A percentile compares a stretch with the other conserved stretches of the same genome.
Conservation (phyloP, 345 rosid genomes). For the Garcia nutans region DNA sequence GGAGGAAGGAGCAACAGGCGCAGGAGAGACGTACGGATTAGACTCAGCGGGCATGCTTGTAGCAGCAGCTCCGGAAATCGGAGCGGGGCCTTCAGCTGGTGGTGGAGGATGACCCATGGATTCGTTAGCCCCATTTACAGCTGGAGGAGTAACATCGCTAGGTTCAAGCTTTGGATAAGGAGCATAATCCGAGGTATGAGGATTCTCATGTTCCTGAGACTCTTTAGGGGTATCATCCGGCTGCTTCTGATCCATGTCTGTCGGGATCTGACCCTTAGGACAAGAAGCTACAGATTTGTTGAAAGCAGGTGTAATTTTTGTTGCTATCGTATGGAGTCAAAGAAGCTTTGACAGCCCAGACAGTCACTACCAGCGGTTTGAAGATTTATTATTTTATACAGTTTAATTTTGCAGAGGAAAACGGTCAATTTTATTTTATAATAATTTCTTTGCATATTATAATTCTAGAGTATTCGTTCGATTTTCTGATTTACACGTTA, state of each 20-base stretch:
- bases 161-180: conserved; percentile 90
- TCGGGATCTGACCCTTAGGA: background rate
- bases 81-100: conserved; percentile 30
- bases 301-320: background rate
- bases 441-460: no score
- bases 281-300: background rate
- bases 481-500: no score
- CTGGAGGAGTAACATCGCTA: conserved; percentile 65
- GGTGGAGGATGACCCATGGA: conserved; percentile 22
- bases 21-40: conserved; percentile 77
- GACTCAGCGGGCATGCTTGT: conserved; percentile 80
- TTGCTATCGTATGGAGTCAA: background rate
- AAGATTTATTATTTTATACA: background rate
- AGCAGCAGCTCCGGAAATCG: conserved; percentile 49
- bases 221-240: conserved; percentile 1
- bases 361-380: background rate
- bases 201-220: background rate
- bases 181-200: conserved; percentile 72
- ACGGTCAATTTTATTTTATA: background rate
- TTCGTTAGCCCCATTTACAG: conserved; percentile 37
- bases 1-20: conserved; percentile 40
- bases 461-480: background rate
- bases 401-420: background rate
- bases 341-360: no score
- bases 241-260: conserved; percentile 1